A percentile compares a stretch with the other conserved stretches of the same genome.
phyloP scores from a whole-genome alignment of 192 early-diverging fungal species.

The Rhizophagus sp. region DNA sequence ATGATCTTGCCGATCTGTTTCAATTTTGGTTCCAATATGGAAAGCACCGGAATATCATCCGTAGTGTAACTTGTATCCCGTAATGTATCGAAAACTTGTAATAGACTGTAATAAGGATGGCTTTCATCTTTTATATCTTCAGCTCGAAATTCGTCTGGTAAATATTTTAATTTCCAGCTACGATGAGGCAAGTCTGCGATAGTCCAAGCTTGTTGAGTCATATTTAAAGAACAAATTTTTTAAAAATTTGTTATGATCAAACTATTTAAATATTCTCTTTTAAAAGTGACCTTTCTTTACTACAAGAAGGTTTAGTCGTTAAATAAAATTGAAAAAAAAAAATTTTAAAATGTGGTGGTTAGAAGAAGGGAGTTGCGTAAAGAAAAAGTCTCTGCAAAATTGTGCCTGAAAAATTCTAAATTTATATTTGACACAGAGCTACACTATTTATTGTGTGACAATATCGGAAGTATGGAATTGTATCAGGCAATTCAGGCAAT shows the following conservation, averaged over 20 bases:
- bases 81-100: constrained; percentile 12
- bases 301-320: background rate
- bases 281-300: background rate
- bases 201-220: constrained; percentile 20
- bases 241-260: background rate
- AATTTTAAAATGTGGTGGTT: background rate
- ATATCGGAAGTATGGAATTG: background rate
- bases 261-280: background rate
- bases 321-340: background rate
- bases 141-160: constrained; percentile 20
- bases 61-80: background rate
- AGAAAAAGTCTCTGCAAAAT: background rate
- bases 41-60: constrained; percentile 15
- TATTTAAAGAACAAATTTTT: background rate
- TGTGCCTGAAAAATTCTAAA: constrained; percentile 18
- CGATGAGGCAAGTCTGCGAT: constrained; percentile 15
- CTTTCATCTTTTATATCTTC: constrained; percentile 8
- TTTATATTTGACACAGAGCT: constrained; percentile 10
- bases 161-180: constrained; percentile 22
- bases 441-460: constrained; percentile 4
- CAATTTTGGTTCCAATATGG: constrained; percentile 11
- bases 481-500: background rate
- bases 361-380: background rate
- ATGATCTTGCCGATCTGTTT: constrained; percentile 24
- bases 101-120: constrained; percentile 18